phyloP scores from a whole-genome alignment of 2,329 filamentous ascomycete genomes.

The Diaporthe velutina region DNA sequence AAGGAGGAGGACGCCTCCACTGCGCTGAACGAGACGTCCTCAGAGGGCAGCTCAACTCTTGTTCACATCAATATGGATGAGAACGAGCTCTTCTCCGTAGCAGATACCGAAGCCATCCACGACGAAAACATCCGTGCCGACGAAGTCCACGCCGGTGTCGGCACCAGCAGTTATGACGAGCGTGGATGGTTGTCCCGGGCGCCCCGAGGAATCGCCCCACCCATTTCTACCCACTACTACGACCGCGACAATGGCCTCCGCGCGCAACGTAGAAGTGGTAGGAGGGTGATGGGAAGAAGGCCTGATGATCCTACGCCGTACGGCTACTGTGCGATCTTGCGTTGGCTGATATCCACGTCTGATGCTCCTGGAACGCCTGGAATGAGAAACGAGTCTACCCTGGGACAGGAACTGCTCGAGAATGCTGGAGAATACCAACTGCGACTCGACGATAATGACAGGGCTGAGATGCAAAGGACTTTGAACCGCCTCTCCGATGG shows the following conservation, averaged over 20 bases:
- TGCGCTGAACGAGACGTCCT: background rate
- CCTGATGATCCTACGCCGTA: background rate
- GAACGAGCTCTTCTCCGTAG: background rate
- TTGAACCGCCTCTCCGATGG: background rate
- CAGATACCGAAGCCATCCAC: background rate
- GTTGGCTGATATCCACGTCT: background rate
- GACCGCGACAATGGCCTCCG: background rate
- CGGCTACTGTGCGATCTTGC: background rate
- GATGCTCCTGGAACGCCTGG: background rate
- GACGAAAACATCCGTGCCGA: background rate
- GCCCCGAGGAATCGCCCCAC: too few species aligned
- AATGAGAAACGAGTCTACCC: background rate
- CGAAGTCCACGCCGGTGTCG: background rate
- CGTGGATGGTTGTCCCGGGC: background rate
- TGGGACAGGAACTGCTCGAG: background rate
- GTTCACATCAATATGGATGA: background rate
- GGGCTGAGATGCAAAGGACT: background rate
- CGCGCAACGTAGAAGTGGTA: background rate
- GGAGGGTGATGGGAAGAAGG: fast-evolving
- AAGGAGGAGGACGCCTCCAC: background rate
- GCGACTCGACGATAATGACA: background rate
- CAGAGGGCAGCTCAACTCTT: background rate
- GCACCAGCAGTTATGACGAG: background rate
- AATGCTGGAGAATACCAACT: background rate
- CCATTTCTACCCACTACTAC: background rate